These are phyloP conservation scores for Physcia stellaris DNA, from an alignment of 495 filamentous ascomycete genomes.

Conservation along the genomic window DNA sequence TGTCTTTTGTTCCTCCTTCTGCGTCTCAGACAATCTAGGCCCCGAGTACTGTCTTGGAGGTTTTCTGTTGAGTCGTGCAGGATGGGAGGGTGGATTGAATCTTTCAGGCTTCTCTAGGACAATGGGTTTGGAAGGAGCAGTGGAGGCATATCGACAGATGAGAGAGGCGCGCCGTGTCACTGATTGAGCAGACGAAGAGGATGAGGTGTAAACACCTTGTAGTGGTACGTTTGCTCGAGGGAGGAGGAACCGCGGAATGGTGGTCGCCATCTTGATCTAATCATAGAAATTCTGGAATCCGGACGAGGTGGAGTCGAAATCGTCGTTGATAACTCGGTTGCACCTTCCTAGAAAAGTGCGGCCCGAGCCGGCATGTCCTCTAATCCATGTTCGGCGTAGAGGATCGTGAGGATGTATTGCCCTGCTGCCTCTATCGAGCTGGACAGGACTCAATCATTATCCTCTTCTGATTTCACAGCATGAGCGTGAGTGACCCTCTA, in stretches of 20 bases:
- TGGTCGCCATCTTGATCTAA: background rate
- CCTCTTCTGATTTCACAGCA: no score
- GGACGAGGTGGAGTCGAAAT: no score
- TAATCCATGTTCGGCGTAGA: no score
- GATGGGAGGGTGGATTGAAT: slow-evolving; percentile 79
- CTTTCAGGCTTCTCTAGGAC: slow-evolving; percentile 66
- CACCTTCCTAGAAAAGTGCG: no score
- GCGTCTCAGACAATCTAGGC: slow-evolving; percentile 40
- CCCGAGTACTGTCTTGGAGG: slow-evolving; percentile 48
- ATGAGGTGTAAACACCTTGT: background rate
- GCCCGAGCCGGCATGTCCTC: no score
- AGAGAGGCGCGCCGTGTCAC: background rate
- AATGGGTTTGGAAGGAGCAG: slow-evolving; percentile 29
- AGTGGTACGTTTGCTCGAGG: background rate
- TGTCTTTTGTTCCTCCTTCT: slow-evolving; percentile 44
- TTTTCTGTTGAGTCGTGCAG: slow-evolving; percentile 36
- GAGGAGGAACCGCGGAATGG: background rate
- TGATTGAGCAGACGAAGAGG: background rate
- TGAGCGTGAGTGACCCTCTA: no score
- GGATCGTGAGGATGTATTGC: no score
- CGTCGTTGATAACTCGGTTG: no score
- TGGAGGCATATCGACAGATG: no score
- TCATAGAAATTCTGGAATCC: no score
- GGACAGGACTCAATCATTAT: no score
- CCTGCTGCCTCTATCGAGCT: no score